These are phyloP conservation scores for Metroxylon sagu DNA, from an alignment of 176 grass and related monocot genomes.

Conservation along the genomic window DNA sequence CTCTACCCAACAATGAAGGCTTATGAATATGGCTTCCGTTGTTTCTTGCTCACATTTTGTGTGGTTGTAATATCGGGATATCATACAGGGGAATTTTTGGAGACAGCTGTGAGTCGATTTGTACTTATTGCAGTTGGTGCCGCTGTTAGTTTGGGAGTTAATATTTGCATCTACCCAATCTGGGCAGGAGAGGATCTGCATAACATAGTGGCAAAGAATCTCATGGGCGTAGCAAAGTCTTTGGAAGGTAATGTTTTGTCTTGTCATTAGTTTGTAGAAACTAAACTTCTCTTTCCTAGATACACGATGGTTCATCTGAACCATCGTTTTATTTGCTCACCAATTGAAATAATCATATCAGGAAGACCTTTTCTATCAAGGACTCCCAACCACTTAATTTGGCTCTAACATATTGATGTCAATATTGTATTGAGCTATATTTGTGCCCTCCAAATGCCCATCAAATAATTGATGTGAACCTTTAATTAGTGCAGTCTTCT, in stretches of 20 bases:
- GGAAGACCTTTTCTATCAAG: too few relatives aligned
- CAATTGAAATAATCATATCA: neutral
- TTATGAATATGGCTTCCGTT: slow-evolving; percentile 91
- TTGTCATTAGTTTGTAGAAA: too few relatives aligned
- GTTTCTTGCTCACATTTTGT: slow-evolving; percentile 94
- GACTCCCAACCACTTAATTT: too few relatives aligned
- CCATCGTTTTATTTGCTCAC: neutral
- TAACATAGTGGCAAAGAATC: slow-evolving; percentile 80
- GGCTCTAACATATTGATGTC: too few relatives aligned
- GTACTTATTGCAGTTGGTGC: slow-evolving; percentile 83
- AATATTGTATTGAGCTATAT: too few relatives aligned
- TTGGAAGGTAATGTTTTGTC: slow-evolving; percentile 61
- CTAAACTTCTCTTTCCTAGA: too few relatives aligned
- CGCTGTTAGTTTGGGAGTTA: slow-evolving; percentile 66
- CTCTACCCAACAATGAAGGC: slow-evolving; percentile 75
- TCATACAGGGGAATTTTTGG: slow-evolving; percentile 54
- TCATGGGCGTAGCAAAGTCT: slow-evolving; percentile 78
- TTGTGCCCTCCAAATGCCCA: too few relatives aligned
- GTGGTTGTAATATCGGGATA: slow-evolving; percentile 84
- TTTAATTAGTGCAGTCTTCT: too few relatives aligned
- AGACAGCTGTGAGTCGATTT: slow-evolving; percentile 68
- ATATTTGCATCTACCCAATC: slow-evolving; percentile 87
- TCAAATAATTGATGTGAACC: too few relatives aligned
- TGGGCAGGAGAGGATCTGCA: slow-evolving; percentile 96
- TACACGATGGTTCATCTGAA: too few relatives aligned